phyloP scores from a whole-genome alignment of 148 eudicot genomes.

The Diospyros lotus region DNA sequence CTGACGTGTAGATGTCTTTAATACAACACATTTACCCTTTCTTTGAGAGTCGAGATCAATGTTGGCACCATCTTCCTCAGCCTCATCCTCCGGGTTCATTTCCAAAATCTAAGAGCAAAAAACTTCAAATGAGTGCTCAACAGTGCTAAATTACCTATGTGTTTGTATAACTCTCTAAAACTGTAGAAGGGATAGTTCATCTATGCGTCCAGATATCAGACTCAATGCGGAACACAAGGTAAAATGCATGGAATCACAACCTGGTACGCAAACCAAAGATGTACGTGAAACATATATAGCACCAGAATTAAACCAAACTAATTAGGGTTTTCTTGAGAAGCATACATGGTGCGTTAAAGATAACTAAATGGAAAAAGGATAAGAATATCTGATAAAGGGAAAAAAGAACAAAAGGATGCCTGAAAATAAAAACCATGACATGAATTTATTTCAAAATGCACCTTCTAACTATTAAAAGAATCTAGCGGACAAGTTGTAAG shows the following conservation, averaged over 20 bases:
- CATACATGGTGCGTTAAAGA: not conserved
- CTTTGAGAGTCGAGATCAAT: conserved; percentile 94
- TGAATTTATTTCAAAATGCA: not conserved
- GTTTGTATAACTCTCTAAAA: no score
- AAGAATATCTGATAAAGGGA: not conserved
- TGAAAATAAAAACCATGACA: not conserved
- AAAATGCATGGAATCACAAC: not conserved
- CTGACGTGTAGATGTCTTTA: conserved; percentile 94
- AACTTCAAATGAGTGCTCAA: not conserved
- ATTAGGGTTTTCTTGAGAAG: not conserved
- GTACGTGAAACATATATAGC: not conserved
- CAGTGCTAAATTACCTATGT: not conserved
- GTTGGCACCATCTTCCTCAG: conserved; percentile 97
- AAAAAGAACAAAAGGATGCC: not conserved
- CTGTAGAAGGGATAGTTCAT: no score
- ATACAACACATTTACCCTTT: conserved; percentile 93
- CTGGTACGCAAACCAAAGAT: not conserved
- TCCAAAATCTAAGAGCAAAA: conserved; percentile 54
- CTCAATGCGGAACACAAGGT: no score
- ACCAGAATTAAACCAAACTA: not conserved
- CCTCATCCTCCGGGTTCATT: conserved; percentile 96
- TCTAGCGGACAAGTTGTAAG: not conserved
- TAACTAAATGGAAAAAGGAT: not conserved
- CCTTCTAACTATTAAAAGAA: no score
- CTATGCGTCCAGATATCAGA: no score